Conservation (phyloP, 2,329 filamentous ascomycete genomes). For the Fusarium sp. region DNA sequence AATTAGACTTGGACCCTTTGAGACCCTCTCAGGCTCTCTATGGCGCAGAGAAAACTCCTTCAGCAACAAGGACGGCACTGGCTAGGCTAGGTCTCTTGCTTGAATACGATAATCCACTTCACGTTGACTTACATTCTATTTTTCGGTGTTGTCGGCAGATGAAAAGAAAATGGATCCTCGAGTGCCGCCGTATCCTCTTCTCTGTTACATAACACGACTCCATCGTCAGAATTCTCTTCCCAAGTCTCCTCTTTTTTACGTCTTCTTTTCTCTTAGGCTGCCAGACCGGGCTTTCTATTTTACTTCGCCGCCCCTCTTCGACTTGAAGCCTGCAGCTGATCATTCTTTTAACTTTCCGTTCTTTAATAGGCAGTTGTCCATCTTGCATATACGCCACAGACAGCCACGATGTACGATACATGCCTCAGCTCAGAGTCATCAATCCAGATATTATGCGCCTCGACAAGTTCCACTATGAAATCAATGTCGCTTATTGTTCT, state of each 20-base stretch:
- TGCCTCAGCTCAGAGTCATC: not conserved
- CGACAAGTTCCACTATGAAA: not conserved
- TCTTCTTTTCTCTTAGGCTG: constrained; percentile 8
- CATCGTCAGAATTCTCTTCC: constrained; percentile 16
- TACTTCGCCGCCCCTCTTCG: constrained; percentile 17
- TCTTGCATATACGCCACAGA: constrained; percentile 14
- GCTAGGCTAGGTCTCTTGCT: not conserved
- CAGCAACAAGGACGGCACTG: not conserved
- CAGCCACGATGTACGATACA: constrained; percentile 1
- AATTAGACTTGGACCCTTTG: constrained; percentile 7
- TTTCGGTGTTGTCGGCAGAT: constrained; percentile 13
- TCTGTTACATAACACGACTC: constrained; percentile 22
- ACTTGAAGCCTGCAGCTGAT: constrained; percentile 4
- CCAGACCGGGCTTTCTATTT: not conserved
- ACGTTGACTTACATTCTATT: not conserved
- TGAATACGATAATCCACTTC: not conserved
- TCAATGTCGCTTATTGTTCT: not conserved
- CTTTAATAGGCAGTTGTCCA: not conserved
- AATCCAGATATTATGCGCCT: not conserved
- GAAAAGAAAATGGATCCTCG: constrained; percentile 2
- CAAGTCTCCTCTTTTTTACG: constrained; percentile 34
- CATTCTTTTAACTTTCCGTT: constrained; percentile 12
- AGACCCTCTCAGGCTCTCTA: constrained; percentile 11
- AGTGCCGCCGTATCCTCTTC: constrained; percentile 19
- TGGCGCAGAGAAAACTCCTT: constrained; percentile 14